Base-by-base conservation (phyloP, 768 basidiomycete species). In the Lentinula boryana region DNA sequence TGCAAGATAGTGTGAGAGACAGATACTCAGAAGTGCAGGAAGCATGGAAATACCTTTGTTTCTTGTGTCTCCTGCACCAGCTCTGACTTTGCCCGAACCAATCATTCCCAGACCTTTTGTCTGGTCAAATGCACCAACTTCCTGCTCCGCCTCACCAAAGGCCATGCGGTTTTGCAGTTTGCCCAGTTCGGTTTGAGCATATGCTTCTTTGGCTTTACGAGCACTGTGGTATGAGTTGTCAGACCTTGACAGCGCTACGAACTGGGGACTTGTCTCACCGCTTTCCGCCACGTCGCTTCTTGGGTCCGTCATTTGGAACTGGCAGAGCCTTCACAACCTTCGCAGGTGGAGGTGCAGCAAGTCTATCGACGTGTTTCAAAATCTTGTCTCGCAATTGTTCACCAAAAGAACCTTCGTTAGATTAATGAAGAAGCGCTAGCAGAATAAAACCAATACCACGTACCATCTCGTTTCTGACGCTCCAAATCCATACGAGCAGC, bases 41-140 rank as follows among this genome's bases (percentile, higher is more conserved):
- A 49, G 74, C 23, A 32, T 32, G 46, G 4, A 27, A 84, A 63
- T 65, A 95, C 95, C 95, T 78, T 88, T 86, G 76, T 88, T 95
- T 77, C 93, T 93, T 46, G 89, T 83, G 70, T 98, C 95, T 56
- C 90, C 94, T 55, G 86, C 72, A 32, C 88, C 88, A 12, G 94
- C 94, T 58, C 97, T 81, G 56, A 99, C 90, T 72, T 93, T 92
- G 23, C 97, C 97, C 5, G 89, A 87, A 41, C 95, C 94, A 63
- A 98, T 92, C 95, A 99, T 98, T 63, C 97, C 97, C 70, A 98
- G 73, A 5, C 97, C 97, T 78, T 93, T 92, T n/a, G 95, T 95
- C 77, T 98, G 88, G 75, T 97, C 97, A 66, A 93, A 95, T 35
- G 95, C 92, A 16, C 95, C 96, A 48, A 95, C 91, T 72, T 99